Percentiles rank a stretch among this genome's conserved stretches.
These are phyloP conservation scores for Dimocarpus longan DNA, from an alignment of 345 rosid genomes.

Conservation along the genomic window DNA sequence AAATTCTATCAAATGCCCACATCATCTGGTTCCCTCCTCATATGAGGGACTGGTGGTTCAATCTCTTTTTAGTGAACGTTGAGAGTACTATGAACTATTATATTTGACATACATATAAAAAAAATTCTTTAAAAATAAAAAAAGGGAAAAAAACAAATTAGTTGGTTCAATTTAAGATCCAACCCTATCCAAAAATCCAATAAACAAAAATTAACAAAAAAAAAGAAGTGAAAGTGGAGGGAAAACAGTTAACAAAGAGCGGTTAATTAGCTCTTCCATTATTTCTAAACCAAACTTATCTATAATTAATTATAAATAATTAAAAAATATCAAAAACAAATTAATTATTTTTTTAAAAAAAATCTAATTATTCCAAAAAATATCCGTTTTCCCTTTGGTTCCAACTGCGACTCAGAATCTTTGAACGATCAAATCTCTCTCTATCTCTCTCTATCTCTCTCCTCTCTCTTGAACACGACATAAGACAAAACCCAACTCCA, in stretches of 20 bases:
- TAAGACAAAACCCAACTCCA: constrained; percentile 19
- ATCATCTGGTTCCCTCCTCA: too few species aligned
- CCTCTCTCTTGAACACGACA: not conserved
- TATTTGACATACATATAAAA: too few species aligned
- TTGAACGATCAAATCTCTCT: not conserved
- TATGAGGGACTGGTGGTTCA: too few species aligned
- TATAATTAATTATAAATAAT: not conserved
- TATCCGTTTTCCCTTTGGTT: not conserved
- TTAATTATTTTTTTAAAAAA: not conserved
- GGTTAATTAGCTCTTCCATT: constrained; percentile 15
- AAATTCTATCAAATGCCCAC: too few species aligned
- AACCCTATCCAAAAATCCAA: not conserved
- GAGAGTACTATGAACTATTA: too few species aligned
- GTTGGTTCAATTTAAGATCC: not conserved
- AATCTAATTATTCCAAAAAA: not conserved
- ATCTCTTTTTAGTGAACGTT: too few species aligned
- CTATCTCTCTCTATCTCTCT: not conserved
- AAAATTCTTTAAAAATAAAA: too few species aligned
- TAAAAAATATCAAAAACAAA: not conserved
- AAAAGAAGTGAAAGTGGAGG: not conserved
- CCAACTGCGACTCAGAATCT: not conserved
- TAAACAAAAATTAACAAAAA: not conserved
- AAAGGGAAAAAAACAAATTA: too few species aligned
- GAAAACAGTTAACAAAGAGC: not conserved
- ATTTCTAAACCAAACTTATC: constrained; percentile 5